Base-by-base conservation (phyloP, 1,284 basidiomycete species). In the Phellinidium pouzarii region DNA sequence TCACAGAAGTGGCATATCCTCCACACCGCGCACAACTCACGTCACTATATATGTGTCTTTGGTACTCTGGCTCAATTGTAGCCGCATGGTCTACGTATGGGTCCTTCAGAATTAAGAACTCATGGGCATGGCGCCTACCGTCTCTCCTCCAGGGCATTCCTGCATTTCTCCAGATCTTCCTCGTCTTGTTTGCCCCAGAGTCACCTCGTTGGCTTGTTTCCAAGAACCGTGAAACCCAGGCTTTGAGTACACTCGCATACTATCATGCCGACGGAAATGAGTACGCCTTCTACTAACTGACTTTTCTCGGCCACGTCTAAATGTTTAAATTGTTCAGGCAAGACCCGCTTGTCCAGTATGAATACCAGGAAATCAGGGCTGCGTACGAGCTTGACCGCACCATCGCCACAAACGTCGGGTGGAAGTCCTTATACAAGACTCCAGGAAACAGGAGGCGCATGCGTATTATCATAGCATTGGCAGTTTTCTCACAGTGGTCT, bases 401-500 rank as follows among this genome's bases (percentile, higher is more conserved):
- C 47, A 65, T 70, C 34, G 61, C 66, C 58, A 65, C 61, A 54
- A 76, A 70, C 55, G 68, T 73, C 48, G 76, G 73, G 7, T 82
- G 76, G 75, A 59, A 65, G 53, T 71, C 71, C 47, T 68, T 83
- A 45, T 60, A 80, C 62, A 69, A 61, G 59, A 78, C 72, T 3
- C 69, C 68, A 3, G 80, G 80, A 2, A 83, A 84, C 64, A 70
- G 72, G 41, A 72, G 68, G 50, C 73, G 79, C 14, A 67, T 80
- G 61, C 63, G 75, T 29, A 75, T 81, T 53, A 77, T 81, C 62
- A 59, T 81, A 40, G 79, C 78, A 0, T 69, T 82, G 37, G 79
- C 75, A 3, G 72, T 82, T 66, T 81, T 82, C 70, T 80, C 78
- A 2, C 80, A 83, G 59, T 83, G 79, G 78, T 78, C 76, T 31